Percentiles rank a stretch among this genome's conserved stretches.
These are phyloP conservation scores for Leishmania guyanensis DNA, from an alignment of 208 protist species.

Conservation along the genomic window DNA sequence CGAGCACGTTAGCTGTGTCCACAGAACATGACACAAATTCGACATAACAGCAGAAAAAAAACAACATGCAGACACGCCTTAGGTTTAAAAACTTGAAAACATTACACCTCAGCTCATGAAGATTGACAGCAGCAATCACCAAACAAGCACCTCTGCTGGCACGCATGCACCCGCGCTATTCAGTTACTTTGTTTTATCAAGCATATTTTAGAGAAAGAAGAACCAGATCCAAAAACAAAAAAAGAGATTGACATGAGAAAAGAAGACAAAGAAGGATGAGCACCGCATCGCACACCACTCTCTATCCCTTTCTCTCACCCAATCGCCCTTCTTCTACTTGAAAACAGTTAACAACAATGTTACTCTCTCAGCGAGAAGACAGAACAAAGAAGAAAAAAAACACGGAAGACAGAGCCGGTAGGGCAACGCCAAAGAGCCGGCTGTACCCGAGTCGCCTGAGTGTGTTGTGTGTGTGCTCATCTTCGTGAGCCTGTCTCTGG, in stretches of 20 bases:
- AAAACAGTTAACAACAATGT: not conserved
- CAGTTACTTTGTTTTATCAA: not conserved
- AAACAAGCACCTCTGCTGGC: not conserved
- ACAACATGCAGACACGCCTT: not conserved
- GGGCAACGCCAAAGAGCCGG: not conserved
- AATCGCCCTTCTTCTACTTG: not conserved
- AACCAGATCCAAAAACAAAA: not conserved
- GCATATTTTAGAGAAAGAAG: not conserved
- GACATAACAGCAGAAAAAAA: not conserved
- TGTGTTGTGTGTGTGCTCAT: not conserved
- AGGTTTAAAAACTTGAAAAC: too few species aligned
- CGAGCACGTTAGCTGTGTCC: not conserved
- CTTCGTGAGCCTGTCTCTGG: not conserved
- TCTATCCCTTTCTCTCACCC: not conserved
- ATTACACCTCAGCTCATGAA: not conserved
- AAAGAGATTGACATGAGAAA: not conserved
- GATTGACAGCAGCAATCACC: not conserved
- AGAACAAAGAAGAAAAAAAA: not conserved
- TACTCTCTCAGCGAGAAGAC: not conserved
- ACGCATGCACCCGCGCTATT: not conserved
- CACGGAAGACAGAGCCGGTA: not conserved
- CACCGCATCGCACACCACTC: not conserved
- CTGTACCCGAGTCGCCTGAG: not conserved
- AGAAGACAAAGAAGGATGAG: not conserved
- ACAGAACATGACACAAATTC: not conserved